phyloP scores from a whole-genome alignment of 768 basidiomycete genomes.

The Omphalotus guepiniiformis region DNA sequence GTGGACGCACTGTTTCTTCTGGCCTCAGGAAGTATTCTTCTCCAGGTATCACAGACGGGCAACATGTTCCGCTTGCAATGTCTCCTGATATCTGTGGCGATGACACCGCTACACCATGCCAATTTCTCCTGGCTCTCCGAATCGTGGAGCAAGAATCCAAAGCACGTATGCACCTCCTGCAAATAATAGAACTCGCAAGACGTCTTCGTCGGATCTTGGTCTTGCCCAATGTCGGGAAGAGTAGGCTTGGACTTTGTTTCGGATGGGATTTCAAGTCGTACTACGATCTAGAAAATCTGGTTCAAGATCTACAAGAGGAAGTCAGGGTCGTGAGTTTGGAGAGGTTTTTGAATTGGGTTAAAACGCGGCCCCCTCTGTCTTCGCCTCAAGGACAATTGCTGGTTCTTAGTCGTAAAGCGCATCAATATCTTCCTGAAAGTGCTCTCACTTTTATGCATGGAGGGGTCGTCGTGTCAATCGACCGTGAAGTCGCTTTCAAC shows the following conservation, averaged over 20 bases:
- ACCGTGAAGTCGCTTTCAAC: neutral
- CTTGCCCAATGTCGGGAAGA: constrained; percentile 56
- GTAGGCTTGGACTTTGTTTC: constrained; percentile 49
- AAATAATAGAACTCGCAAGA: constrained; percentile 45
- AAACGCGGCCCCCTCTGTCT: neutral
- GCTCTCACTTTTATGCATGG: constrained; percentile 12
- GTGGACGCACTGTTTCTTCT: constrained; percentile 12
- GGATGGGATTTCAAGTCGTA: constrained; percentile 45
- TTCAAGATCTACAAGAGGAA: constrained; percentile 8
- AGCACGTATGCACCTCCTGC: constrained; percentile 49
- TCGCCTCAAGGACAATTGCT: constrained; percentile 28
- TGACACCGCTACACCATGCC: constrained; percentile 23
- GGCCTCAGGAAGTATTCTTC: constrained; percentile 14
- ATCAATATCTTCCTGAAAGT: constrained; percentile 15
- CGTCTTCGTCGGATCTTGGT: constrained; percentile 53
- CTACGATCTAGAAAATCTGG: constrained; percentile 34
- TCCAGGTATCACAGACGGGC: no score
- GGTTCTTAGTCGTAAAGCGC: constrained; percentile 24
- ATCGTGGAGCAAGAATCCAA: constrained; percentile 59
- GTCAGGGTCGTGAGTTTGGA: constrained; percentile 1
- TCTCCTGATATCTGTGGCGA: neutral
- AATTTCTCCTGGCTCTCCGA: constrained; percentile 45
- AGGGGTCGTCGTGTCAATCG: neutral
- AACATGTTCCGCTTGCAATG: no score
- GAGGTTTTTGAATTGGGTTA: constrained; percentile 1